A percentile compares a stretch with the other conserved stretches of the same genome.
These are phyloP conservation scores for Arxiozyma bovina DNA, from an alignment of 1,139 yeast genomes.

Conservation along the genomic window DNA sequence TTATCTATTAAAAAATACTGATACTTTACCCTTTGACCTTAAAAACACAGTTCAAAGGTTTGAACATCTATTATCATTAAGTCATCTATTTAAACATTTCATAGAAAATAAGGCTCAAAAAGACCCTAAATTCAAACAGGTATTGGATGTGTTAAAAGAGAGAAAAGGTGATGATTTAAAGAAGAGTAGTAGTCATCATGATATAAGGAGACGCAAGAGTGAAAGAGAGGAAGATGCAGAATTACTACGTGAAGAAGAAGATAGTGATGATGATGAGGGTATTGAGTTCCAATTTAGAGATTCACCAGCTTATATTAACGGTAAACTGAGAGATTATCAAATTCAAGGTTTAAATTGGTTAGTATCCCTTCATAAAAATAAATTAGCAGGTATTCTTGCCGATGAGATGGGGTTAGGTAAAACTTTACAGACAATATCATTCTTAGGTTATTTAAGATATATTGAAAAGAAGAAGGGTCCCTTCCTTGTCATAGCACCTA, in stretches of 20 bases:
- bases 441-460: conserved; percentile 77
- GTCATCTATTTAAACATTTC: conserved; percentile 80
- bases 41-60: conserved; percentile 72
- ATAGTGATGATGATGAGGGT: conserved; percentile 25
- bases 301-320: conserved; percentile 66
- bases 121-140: conserved; percentile 56
- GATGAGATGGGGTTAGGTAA: conserved; percentile 98
- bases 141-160: conserved; percentile 47
- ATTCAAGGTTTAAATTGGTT: conserved; percentile 90
- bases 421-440: conserved; percentile 85
- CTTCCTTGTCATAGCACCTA: conserved; percentile 84
- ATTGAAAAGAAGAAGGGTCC: conserved; percentile 76
- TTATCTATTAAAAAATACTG: conserved; percentile 29
- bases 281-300: conserved; percentile 26
- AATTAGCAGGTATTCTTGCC: conserved; percentile 81
- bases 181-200: conserved; percentile 19
- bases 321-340: conserved; percentile 68
- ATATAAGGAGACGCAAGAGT: conserved; percentile 48
- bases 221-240: conserved; percentile 92
- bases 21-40: conserved; percentile 42
- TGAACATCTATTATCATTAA: conserved; percentile 69
- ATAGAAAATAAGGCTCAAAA: conserved; percentile 72
- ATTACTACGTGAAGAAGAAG: conserved; percentile 50
- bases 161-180: conserved; percentile 18
- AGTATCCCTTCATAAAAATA: conserved; percentile 68